These are phyloP conservation scores for Yamadazyma blattariae DNA, from an alignment of 1,139 yeast species.

Conservation along the genomic window DNA sequence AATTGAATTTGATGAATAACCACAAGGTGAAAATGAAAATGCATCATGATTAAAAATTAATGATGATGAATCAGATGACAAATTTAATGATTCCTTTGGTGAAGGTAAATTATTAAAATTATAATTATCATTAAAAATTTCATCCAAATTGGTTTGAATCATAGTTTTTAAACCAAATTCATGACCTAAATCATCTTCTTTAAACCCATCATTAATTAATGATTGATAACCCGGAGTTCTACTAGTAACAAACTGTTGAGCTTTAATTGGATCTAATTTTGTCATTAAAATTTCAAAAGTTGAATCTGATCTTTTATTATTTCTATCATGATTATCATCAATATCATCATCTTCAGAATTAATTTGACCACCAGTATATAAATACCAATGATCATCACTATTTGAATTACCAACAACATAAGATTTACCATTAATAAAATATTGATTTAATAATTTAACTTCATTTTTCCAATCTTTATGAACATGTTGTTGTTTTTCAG, in stretches of 20 bases:
- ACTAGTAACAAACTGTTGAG: slow-evolving; percentile 60
- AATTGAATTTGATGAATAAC: slow-evolving; percentile 85
- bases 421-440: slow-evolving; percentile 63
- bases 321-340: slow-evolving; percentile 1
- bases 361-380: slow-evolving; percentile 60
- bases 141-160: slow-evolving; percentile 56
- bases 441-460: slow-evolving; percentile 61
- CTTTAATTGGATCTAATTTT: slow-evolving; percentile 58
- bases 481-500: slow-evolving; percentile 75
- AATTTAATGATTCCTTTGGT: slow-evolving; percentile 30
- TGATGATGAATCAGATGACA: slow-evolving; percentile 17
- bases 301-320: slow-evolving; percentile 46
- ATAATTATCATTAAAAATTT: slow-evolving; percentile 40
- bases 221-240: slow-evolving; percentile 52
- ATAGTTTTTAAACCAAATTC: slow-evolving; percentile 69
- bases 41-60: slow-evolving; percentile 65
- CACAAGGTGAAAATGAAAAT: slow-evolving; percentile 94
- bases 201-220: slow-evolving; percentile 32
- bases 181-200: slow-evolving; percentile 74
- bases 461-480: slow-evolving; percentile 87
- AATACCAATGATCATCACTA: slow-evolving; percentile 86
- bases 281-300: slow-evolving; percentile 94
- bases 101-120: slow-evolving; percentile 34
- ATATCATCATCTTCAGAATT: slow-evolving; percentile 8
- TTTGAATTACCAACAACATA: slow-evolving; percentile 76